Conservation (phyloP, 2,329 filamentous ascomycete genomes). For the Orbilia oligospora region DNA sequence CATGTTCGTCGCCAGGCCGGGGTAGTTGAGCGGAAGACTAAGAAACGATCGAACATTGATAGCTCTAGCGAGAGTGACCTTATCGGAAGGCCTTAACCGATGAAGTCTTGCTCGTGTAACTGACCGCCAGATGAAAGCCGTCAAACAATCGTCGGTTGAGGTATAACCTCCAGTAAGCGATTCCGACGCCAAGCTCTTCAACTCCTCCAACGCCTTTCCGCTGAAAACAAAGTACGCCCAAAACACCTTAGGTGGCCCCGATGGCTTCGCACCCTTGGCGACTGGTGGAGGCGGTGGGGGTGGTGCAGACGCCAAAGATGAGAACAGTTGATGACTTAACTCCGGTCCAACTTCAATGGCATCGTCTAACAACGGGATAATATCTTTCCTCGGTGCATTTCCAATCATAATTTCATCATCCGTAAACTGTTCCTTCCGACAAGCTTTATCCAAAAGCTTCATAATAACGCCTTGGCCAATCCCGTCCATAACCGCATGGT, state of each 20-base stretch:
- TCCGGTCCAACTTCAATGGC: constrained; percentile 66
- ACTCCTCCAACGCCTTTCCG: constrained; percentile 65
- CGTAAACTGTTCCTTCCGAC: constrained; percentile 69
- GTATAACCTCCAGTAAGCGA: constrained; percentile 66
- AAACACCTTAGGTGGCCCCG: constrained; percentile 64
- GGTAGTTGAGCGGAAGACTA: constrained; percentile 68
- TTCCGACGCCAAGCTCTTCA: constrained; percentile 68
- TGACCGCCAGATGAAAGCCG: constrained; percentile 71
- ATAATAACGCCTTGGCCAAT: constrained; percentile 70
- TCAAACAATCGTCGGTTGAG: constrained; percentile 73
- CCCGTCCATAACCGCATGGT: constrained; percentile 72
- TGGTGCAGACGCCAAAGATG: constrained; percentile 59
- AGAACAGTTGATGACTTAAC: constrained; percentile 66
- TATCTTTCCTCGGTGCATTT: constrained; percentile 67
- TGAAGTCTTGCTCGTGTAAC: constrained; percentile 68
- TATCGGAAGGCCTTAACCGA: constrained; percentile 63
- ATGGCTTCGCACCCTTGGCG: constrained; percentile 41
- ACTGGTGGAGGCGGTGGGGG: constrained; percentile 51
- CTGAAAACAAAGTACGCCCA: constrained; percentile 71
- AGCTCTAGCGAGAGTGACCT: constrained; percentile 69
- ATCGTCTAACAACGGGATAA: constrained; percentile 68
- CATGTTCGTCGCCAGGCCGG: constrained; percentile 70
- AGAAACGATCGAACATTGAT: constrained; percentile 70
- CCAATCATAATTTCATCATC: constrained; percentile 68
- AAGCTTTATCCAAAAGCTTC: constrained; percentile 70